A percentile compares a stretch with the other conserved stretches of the same genome.
Conservation (phyloP, 2,329 filamentous ascomycete species). For the Myotisia sp. region DNA sequence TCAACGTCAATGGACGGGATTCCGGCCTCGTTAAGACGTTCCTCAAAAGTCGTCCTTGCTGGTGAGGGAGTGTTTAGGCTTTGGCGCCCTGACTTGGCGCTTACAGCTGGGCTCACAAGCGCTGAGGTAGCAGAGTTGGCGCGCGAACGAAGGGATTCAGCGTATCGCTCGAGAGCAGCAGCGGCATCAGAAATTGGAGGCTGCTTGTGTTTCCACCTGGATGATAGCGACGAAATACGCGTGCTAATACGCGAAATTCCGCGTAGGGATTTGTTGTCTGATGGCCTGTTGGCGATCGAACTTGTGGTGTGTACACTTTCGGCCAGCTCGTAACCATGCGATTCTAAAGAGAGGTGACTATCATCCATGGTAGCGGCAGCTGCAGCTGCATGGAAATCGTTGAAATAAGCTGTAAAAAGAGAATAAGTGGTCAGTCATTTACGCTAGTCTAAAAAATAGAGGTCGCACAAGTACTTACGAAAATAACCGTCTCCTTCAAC, state of each 20-base stretch:
- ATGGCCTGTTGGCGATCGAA: conserved; percentile 42
- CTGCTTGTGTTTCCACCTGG: conserved; percentile 24
- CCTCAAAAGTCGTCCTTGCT: conserved; percentile 47
- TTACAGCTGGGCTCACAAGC: conserved; percentile 23
- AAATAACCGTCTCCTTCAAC: conserved; percentile 50
- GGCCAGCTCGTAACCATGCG: conserved; percentile 36
- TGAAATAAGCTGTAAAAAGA: conserved; percentile 23
- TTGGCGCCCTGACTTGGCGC: conserved; percentile 32
- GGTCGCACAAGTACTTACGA: conserved; percentile 42
- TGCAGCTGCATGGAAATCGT: conserved; percentile 18
- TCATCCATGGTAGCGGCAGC: conserved; percentile 18
- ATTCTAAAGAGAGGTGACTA: conserved; percentile 19
- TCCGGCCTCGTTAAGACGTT: conserved; percentile 37
- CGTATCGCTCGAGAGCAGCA: conserved; percentile 18
- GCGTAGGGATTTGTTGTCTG: conserved; percentile 32
- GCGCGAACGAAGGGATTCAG: conserved; percentile 26
- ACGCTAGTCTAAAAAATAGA: background rate
- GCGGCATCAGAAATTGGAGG: conserved; percentile 22
- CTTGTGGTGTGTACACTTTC: conserved; percentile 47
- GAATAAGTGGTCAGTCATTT: too few species aligned
- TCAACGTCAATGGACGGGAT: conserved; percentile 39
- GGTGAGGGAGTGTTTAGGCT: conserved; percentile 47
- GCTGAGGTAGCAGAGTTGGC: conserved; percentile 31
- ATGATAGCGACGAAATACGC: conserved; percentile 62
- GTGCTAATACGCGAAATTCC: conserved; percentile 50